A percentile compares a stretch with the other conserved stretches of the same genome.
Evolutionary conservation across 2,329 filamentous ascomycete species (phyloP).

Genomic region (Diaporthe humulicola): DNA sequence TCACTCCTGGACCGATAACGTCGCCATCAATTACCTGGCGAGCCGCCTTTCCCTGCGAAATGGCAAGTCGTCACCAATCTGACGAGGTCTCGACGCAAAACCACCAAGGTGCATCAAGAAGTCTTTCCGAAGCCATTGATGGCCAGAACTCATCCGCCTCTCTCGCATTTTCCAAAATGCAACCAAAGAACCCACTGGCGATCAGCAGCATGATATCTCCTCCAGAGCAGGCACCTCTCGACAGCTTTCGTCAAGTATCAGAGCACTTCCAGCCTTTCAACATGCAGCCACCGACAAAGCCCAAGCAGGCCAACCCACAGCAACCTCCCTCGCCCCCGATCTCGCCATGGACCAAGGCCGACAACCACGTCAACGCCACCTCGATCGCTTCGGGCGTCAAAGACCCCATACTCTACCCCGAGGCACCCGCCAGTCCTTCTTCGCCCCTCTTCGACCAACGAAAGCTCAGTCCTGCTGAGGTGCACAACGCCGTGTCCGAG

Average conservation of each 20-base stretch:
- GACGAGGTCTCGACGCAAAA: conserved; percentile 8
- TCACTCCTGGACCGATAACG: background rate
- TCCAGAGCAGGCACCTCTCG: conserved; percentile 66
- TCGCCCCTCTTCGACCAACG: conserved; percentile 64
- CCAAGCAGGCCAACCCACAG: conserved; percentile 41
- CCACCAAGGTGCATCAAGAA: background rate
- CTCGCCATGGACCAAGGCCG: conserved; percentile 62
- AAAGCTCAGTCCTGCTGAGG: conserved; percentile 50
- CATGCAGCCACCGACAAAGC: conserved; percentile 45
- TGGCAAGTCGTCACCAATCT: conserved; percentile 20
- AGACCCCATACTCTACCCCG: conserved; percentile 73
- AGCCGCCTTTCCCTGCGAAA: conserved; percentile 4
- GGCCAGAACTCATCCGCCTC: background rate
- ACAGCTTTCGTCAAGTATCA: conserved; percentile 59
- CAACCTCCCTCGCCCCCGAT: conserved; percentile 69
- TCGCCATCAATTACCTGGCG: background rate
- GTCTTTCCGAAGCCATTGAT: background rate
- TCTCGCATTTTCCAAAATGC: conserved; percentile 7
- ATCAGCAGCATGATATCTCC: conserved; percentile 71
- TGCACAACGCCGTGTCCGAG: conserved; percentile 61
- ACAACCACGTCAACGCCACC: conserved; percentile 49
- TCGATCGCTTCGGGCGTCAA: conserved; percentile 50
- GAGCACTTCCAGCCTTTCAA: conserved; percentile 37
- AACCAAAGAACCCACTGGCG: conserved; percentile 58
- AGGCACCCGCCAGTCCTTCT: conserved; percentile 55